phyloP scores from a whole-genome alignment of 768 basidiomycete genomes.

The Naganishia kalamii region DNA sequence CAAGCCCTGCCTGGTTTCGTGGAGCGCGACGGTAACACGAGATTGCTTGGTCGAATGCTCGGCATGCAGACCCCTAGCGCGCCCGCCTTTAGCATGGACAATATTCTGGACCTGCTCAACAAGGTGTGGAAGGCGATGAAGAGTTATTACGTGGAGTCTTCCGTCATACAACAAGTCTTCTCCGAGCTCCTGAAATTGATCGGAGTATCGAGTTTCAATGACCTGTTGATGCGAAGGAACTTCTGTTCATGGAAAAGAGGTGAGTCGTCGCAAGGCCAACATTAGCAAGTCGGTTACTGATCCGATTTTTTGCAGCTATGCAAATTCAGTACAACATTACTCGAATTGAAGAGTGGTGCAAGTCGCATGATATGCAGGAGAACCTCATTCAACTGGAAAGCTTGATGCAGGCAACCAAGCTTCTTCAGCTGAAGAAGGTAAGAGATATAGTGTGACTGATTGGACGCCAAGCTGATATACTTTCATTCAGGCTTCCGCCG shows the following conservation, averaged over 20 bases:
- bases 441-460: conserved; percentile 23
- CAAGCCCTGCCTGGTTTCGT: conserved; percentile 97
- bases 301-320: conserved; percentile 66
- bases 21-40: conserved; percentile 84
- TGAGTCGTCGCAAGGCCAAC: conserved; percentile 46
- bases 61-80: conserved; percentile 57
- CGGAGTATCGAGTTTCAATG: conserved; percentile 96
- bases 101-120: conserved; percentile 90
- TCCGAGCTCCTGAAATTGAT: conserved; percentile 92
- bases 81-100: conserved; percentile 97
- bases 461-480: background rate
- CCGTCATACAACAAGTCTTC: conserved; percentile 82
- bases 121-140: conserved; percentile 98
- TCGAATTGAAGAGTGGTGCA: conserved; percentile 77
- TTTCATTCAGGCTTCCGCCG: conserved; percentile 53
- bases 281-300: background rate
- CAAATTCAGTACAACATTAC: conserved; percentile 99
- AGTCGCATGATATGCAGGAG: conserved; percentile 99
- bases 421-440: conserved; percentile 95
- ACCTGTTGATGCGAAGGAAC: conserved; percentile 94
- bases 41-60: conserved; percentile 87
- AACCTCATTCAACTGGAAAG: conserved; percentile 95
- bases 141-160: conserved; percentile 97
- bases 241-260: conserved; percentile 99
- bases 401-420: conserved; percentile 98